These are phyloP conservation scores for Tetraselmis chui DNA, from an alignment of 139 green algal genomes.

Conservation along the genomic window DNA sequence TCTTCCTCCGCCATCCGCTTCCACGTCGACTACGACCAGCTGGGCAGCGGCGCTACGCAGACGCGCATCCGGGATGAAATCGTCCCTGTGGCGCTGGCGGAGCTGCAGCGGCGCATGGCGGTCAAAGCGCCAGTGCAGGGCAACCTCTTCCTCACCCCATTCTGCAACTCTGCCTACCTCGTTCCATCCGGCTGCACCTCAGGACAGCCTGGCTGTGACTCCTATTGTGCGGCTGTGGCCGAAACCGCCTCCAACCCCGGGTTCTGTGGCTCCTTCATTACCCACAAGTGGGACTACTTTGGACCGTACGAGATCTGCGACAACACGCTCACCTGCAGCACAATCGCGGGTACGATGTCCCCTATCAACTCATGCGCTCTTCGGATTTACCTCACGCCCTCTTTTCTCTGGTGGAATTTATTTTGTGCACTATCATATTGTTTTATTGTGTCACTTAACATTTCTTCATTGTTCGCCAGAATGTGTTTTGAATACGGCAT, in stretches of 20 bases:
- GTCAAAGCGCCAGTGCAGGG: not conserved
- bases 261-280: not conserved
- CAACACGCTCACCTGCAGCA: not conserved
- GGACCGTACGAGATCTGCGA: not conserved
- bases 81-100: not conserved
- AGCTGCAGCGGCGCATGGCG: not conserved
- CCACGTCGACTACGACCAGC: not conserved
- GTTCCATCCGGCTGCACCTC: not conserved
- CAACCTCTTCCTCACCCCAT: not conserved
- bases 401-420: too few relatives aligned
- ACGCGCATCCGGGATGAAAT: not conserved
- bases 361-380: too few relatives aligned
- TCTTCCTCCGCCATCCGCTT: not conserved
- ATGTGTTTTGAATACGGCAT: too few relatives aligned
- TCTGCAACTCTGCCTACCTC: not conserved
- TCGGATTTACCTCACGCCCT: too few relatives aligned
- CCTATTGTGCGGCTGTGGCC: not conserved
- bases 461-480: too few relatives aligned
- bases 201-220: not conserved
- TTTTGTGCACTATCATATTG: too few relatives aligned
- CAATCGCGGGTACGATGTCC: too few relatives aligned
- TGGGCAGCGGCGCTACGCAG: not conserved
- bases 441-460: too few relatives aligned
- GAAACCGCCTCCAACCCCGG: not conserved
- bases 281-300: not conserved